A percentile compares a stretch with the other conserved stretches of the same genome.
phyloP scores from a whole-genome alignment of 495 filamentous ascomycete species.

The Penicillium verhagenii region DNA sequence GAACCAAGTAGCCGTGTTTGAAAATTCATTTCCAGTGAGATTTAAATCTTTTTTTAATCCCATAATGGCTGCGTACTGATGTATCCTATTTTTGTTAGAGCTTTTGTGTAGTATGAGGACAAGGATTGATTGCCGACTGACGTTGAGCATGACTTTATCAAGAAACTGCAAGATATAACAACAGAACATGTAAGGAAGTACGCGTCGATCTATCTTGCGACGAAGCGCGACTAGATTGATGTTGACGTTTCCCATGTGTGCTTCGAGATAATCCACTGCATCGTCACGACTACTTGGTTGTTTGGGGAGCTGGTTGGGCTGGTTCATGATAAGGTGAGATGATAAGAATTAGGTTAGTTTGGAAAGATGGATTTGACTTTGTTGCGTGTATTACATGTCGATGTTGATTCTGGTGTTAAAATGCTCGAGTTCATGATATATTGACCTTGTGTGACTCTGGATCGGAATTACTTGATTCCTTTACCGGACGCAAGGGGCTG shows the following conservation, averaged over 20 bases:
- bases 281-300: constrained; percentile 21
- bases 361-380: too few relatives aligned
- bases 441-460: too few relatives aligned
- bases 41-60: constrained; percentile 48
- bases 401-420: too few relatives aligned
- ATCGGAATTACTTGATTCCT: neutral
- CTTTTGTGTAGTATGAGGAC: neutral
- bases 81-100: neutral
- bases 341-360: too few relatives aligned
- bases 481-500: neutral
- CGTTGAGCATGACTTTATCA: constrained; percentile 65
- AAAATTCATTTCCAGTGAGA: constrained; percentile 51
- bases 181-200: constrained; percentile 57
- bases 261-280: constrained; percentile 37
- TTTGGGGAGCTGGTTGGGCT: constrained; percentile 6
- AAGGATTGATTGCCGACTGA: constrained; percentile 19
- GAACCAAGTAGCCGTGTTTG: constrained; percentile 52
- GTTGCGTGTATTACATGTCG: too few relatives aligned
- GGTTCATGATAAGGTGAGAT: constrained; percentile 8
- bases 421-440: too few relatives aligned
- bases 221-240: constrained; percentile 21
- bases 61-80: constrained; percentile 58
- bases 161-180: constrained; percentile 65
- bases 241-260: constrained; percentile 6
- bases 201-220: constrained; percentile 48